Evolutionary conservation across 192 early-diverging fungal genomes (phyloP).

Genomic region (Umbelopsis vinacea): DNA sequence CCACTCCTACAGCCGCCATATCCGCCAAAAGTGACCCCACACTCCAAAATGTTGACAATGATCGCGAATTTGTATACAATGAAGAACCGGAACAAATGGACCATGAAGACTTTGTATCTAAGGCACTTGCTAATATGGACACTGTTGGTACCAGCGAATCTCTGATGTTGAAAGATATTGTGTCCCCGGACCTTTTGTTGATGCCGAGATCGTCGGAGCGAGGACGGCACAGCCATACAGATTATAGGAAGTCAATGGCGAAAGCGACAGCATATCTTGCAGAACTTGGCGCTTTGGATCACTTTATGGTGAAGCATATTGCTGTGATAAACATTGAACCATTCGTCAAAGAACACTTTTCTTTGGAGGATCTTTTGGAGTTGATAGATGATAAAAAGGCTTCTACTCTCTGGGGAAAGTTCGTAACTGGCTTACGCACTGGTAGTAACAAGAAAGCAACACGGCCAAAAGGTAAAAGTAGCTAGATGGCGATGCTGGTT

Average conservation of each 20-base stretch:
- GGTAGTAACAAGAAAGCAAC: constrained; percentile 36
- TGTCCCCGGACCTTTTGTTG: background rate
- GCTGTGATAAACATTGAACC: constrained; percentile 79
- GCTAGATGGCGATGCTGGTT: too few species aligned
- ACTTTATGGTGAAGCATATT: constrained; percentile 83
- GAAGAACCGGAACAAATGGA: constrained; percentile 2
- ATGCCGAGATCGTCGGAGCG: background rate
- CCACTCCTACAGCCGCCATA: background rate
- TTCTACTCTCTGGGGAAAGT: constrained; percentile 72
- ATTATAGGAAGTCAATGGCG: constrained; percentile 33
- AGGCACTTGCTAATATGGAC: constrained; percentile 15
- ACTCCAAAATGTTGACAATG: background rate
- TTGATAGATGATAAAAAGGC: constrained; percentile 79
- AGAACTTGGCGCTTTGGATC: constrained; percentile 79
- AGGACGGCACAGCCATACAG: background rate
- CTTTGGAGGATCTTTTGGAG: constrained; percentile 75
- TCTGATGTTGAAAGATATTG: background rate
- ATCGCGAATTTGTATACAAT: background rate
- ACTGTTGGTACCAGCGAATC: constrained; percentile 1
- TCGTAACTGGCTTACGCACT: constrained; percentile 69
- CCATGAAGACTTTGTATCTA: background rate
- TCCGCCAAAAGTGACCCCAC: background rate
- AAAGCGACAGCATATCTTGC: constrained; percentile 45
- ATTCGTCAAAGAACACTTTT: constrained; percentile 70
- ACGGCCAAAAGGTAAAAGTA: constrained; percentile 52